A percentile compares a stretch with the other conserved stretches of the same genome.
These are phyloP conservation scores for Simplicillium aogashimaense DNA, from an alignment of 2,329 filamentous ascomycete species.

Conservation along the genomic window DNA sequence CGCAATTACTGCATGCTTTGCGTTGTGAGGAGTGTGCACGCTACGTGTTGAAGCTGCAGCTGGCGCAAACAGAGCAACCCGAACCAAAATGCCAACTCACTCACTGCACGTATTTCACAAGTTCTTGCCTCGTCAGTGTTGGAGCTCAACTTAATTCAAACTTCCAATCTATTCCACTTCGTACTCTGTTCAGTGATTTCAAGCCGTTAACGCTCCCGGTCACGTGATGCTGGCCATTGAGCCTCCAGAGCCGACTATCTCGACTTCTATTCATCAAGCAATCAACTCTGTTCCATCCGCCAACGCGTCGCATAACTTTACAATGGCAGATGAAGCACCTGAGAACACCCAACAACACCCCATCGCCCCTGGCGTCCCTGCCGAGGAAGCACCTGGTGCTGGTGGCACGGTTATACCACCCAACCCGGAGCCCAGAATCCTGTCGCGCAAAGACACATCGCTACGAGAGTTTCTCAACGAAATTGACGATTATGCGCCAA, in stretches of 20 bases:
- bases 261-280: conserved; percentile 7
- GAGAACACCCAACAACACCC: conserved; percentile 20
- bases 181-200: no score
- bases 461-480: conserved; percentile 87
- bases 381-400: conserved; percentile 14
- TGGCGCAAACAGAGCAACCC: no score
- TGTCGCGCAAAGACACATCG: conserved; percentile 82
- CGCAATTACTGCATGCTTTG: no score
- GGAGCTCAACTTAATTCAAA: no score
- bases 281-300: background rate
- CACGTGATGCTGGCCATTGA: background rate
- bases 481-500: conserved; percentile 97
- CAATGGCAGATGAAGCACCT: conserved; percentile 25
- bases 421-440: conserved; percentile 50
- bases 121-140: no score
- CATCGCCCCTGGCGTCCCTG: conserved; percentile 6
- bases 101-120: no score
- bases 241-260: background rate
- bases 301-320: conserved; percentile 5
- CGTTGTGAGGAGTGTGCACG: no score
- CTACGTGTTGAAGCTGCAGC: no score
- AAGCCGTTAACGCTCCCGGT: no score
- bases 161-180: no score
- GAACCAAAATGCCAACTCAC: no score
- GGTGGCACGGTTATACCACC: conserved; percentile 22